Percentiles rank a stretch among this genome's conserved stretches.
Evolutionary conservation across 2,329 filamentous ascomycete genomes (phyloP).

Genomic region (Westerdykella aurantiaca): DNA sequence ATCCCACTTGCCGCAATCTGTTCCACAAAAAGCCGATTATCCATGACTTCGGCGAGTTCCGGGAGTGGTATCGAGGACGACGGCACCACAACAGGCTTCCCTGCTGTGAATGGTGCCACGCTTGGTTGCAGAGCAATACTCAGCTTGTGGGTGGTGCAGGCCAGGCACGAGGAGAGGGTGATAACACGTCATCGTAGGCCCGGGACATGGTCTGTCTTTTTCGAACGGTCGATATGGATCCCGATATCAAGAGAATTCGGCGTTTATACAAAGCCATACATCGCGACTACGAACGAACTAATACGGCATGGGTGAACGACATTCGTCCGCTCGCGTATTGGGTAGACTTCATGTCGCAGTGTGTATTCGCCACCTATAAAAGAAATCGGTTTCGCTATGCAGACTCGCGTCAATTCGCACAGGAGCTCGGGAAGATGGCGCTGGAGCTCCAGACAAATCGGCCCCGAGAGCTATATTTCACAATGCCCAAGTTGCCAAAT

Average conservation of each 20-base stretch:
- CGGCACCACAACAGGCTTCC: constrained; percentile 3
- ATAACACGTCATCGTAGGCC: not conserved
- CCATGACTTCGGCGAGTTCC: not conserved
- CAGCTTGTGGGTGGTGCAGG: not conserved
- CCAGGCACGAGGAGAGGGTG: not conserved
- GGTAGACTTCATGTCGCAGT: not conserved
- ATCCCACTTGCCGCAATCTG: not conserved
- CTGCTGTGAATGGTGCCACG: constrained; percentile 10
- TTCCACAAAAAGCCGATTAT: not conserved
- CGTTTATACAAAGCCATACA: not conserved
- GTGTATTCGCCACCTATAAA: not conserved
- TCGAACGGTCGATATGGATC: not conserved
- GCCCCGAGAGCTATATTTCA: constrained; percentile 3
- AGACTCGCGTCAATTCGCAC: not conserved
- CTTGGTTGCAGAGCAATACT: not conserved
- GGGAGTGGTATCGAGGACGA: not conserved
- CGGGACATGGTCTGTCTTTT: not conserved
- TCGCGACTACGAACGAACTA: not conserved
- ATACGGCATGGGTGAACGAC: not conserved
- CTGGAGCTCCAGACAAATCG: constrained; percentile 8
- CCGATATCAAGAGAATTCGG: not conserved
- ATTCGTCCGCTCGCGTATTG: not conserved
- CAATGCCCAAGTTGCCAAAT: constrained; percentile 1
- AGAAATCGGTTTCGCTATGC: not conserved
- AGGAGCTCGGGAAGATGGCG: constrained; percentile 3